Percentiles rank a stretch among this genome's conserved stretches.
Conservation (phyloP, 2,329 filamentous ascomycete genomes). For the Nothophoma quercina region DNA sequence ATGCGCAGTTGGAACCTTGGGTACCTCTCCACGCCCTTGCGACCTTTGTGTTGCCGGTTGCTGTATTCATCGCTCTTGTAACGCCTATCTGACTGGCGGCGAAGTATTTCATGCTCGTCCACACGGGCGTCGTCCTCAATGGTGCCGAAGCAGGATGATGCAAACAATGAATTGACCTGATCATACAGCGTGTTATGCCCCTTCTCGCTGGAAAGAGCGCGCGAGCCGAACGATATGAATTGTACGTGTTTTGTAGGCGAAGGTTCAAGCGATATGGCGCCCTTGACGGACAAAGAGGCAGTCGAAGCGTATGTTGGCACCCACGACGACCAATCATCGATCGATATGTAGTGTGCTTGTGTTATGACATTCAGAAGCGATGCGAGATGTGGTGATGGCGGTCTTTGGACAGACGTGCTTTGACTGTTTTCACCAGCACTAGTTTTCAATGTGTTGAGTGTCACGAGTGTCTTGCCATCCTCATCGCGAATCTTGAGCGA, state of each 20-base stretch:
- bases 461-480: constrained; percentile 50
- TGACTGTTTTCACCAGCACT: neutral
- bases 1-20: constrained; percentile 89
- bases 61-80: constrained; percentile 60
- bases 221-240: constrained; percentile 80
- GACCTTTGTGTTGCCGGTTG: constrained; percentile 60
- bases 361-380: constrained; percentile 59
- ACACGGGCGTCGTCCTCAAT: constrained; percentile 56
- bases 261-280: constrained; percentile 75
- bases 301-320: constrained; percentile 73
- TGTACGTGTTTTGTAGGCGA: constrained; percentile 76
- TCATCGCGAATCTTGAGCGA: constrained; percentile 67
- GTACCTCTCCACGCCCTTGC: constrained; percentile 79
- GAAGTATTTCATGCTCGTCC: constrained; percentile 48
- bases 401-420: neutral
- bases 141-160: constrained; percentile 77
- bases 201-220: constrained; percentile 65
- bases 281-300: constrained; percentile 67
- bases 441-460: constrained; percentile 28
- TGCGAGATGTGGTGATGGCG: constrained; percentile 29
- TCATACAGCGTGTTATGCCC: constrained; percentile 74
- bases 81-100: constrained; percentile 48
- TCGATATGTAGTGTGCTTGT: constrained; percentile 70
- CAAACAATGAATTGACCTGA: constrained; percentile 79
- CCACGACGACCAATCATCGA: constrained; percentile 67